A percentile compares a stretch with the other conserved stretches of the same genome.
These are phyloP conservation scores for Ustilago tritici DNA, from an alignment of 1,284 basidiomycete species.

Conservation along the genomic window DNA sequence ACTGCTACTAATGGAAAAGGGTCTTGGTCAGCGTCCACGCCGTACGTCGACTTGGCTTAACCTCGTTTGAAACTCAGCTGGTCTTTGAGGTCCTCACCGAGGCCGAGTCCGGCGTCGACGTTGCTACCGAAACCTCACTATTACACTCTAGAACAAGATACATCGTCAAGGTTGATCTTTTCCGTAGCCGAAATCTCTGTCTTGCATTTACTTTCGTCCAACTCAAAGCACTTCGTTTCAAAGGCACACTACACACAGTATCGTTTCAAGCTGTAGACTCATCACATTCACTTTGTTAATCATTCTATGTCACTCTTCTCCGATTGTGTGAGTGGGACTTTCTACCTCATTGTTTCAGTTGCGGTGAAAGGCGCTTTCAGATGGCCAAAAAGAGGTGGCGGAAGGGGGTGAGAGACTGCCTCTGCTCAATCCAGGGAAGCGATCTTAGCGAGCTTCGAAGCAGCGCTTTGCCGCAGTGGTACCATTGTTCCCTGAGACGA, in stretches of 20 bases:
- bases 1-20: no score
- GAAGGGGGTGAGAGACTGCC: neutral
- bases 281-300: slow-evolving; percentile 4
- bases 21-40: no score
- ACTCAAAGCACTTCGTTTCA: neutral
- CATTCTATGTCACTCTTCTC: neutral
- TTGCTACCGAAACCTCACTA: no score
- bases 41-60: no score
- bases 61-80: no score
- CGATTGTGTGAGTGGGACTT: neutral
- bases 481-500: slow-evolving; percentile 1
- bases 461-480: neutral
- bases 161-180: slow-evolving; percentile 6
- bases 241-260: neutral
- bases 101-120: no score
- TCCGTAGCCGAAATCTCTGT: neutral
- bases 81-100: no score
- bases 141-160: neutral
- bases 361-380: neutral
- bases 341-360: neutral
- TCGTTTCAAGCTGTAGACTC: neutral
- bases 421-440: neutral
- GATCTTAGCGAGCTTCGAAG: neutral
- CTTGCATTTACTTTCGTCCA: neutral
- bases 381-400: neutral